Conservation (phyloP, 2,329 filamentous ascomycete genomes). For the Diaporthe vexans region DNA sequence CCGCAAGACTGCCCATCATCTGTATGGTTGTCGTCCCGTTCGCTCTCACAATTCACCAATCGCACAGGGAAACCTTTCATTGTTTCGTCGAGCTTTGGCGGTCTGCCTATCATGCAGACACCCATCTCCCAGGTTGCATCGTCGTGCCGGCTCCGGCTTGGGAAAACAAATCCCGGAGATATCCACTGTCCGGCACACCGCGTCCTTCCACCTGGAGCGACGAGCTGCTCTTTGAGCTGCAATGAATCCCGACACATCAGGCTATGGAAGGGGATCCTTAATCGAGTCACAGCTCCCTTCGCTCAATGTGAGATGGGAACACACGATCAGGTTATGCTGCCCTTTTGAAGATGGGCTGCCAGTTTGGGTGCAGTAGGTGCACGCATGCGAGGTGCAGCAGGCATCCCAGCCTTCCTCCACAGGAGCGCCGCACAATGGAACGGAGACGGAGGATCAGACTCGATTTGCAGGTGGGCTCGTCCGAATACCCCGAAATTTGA, state of each 20-base stretch:
- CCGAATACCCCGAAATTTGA: conserved; percentile 27
- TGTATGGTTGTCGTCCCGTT: conserved; percentile 19
- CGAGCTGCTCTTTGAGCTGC: not conserved
- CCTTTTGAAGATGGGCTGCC: not conserved
- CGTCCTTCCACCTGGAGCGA: not conserved
- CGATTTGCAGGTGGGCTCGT: conserved; percentile 26
- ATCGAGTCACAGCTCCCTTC: not conserved
- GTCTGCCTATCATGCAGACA: conserved; percentile 35
- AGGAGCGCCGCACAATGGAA: not conserved
- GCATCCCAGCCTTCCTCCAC: not conserved
- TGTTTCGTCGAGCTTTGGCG: conserved; percentile 25
- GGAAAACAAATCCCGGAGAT: not conserved
- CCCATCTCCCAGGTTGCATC: conserved; percentile 13
- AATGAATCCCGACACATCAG: not conserved
- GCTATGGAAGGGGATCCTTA: not conserved
- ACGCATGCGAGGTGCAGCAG: conserved; percentile 5
- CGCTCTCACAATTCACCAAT: conserved; percentile 18
- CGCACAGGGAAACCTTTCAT: not conserved
- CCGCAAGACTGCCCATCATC: conserved; percentile 14
- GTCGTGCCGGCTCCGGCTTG: conserved; percentile 25
- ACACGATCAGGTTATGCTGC: conserved; percentile 7
- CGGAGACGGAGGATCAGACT: not conserved
- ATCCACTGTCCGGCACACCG: not conserved
- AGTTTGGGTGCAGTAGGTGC: conserved; percentile 13
- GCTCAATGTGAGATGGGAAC: conserved; percentile 7